phyloP scores from a whole-genome alignment of 768 basidiomycete genomes.

The Tylopilus rubrobrunneus region DNA sequence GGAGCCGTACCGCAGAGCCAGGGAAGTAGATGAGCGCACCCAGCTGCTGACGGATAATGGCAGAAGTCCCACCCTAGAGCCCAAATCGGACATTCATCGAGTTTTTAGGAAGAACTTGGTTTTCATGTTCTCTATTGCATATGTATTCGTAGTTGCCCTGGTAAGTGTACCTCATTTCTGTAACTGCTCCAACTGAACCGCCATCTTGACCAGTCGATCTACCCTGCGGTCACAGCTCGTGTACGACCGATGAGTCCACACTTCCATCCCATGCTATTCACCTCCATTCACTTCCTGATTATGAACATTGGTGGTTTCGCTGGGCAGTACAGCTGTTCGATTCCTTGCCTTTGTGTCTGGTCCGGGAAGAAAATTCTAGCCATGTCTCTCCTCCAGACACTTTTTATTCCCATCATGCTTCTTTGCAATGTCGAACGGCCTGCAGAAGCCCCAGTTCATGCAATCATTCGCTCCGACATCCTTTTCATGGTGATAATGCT shows the following conservation, averaged over 20 bases:
- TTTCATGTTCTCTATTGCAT: not conserved
- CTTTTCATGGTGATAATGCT: constrained; percentile 71
- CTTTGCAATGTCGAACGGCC: constrained; percentile 59
- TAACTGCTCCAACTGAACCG: not conserved
- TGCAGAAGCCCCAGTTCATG: constrained; percentile 21
- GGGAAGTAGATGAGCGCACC: not conserved
- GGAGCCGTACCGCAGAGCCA: not conserved
- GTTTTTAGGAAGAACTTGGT: not conserved
- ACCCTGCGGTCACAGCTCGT: not conserved
- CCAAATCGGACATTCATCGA: not conserved
- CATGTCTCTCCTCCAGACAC: not conserved
- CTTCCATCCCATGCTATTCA: constrained; percentile 2
- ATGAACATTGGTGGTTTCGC: constrained; percentile 69
- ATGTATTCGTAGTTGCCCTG: not conserved
- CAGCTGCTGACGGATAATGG: not conserved
- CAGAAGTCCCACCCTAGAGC: not conserved
- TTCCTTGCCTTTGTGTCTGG: no score
- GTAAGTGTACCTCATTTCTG: not conserved
- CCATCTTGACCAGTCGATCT: not conserved
- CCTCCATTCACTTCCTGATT: constrained; percentile 65
- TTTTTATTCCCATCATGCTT: not conserved
- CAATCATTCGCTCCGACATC: constrained; percentile 68
- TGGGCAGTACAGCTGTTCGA: constrained; percentile 44
- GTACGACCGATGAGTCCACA: not conserved
- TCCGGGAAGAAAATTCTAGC: no score